These are phyloP conservation scores for Aspergillus olivimuriae DNA, from an alignment of 495 filamentous ascomycete genomes.

Conservation along the genomic window DNA sequence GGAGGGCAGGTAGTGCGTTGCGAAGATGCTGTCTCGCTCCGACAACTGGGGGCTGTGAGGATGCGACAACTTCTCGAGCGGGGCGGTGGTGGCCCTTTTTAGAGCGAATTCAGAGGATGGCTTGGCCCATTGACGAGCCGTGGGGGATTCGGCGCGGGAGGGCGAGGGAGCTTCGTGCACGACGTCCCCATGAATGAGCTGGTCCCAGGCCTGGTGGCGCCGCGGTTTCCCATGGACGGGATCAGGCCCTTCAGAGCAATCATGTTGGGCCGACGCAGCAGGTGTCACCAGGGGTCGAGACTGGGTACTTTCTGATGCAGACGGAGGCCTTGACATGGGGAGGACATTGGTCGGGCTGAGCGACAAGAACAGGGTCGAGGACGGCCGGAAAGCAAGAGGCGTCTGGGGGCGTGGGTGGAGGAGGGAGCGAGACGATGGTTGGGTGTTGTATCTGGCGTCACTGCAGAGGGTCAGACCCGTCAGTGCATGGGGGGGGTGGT, in stretches of 20 bases:
- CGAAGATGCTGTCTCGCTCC: constrained; percentile 59
- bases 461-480: constrained; percentile 11
- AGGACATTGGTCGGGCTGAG: constrained; percentile 46
- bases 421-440: constrained; percentile 19
- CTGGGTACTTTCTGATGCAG: constrained; percentile 42
- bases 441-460: constrained; percentile 19
- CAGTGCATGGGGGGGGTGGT: constrained; percentile 14
- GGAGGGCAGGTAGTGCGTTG: constrained; percentile 50
- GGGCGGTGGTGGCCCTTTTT: constrained; percentile 31
- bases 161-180: constrained; percentile 27
- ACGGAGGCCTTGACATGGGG: constrained; percentile 50
- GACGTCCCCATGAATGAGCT: constrained; percentile 29
- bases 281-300: constrained; percentile 46
- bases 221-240: constrained; percentile 34
- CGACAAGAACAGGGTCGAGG: constrained; percentile 26
- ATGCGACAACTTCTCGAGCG: constrained; percentile 22
- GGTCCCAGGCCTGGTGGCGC: constrained; percentile 31
- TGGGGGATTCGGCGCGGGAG: constrained; percentile 38
- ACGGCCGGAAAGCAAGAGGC: constrained; percentile 16
- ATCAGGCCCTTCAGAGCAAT: constrained; percentile 34
- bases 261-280: constrained; percentile 42
- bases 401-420: constrained; percentile 11
- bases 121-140: constrained; percentile 31
- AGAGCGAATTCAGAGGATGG: constrained; percentile 26
- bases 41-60: constrained; percentile 47